These are phyloP conservation scores for Globisporangium alternatum DNA, from an alignment of 352 stramenopile species.

Conservation along the genomic window DNA sequence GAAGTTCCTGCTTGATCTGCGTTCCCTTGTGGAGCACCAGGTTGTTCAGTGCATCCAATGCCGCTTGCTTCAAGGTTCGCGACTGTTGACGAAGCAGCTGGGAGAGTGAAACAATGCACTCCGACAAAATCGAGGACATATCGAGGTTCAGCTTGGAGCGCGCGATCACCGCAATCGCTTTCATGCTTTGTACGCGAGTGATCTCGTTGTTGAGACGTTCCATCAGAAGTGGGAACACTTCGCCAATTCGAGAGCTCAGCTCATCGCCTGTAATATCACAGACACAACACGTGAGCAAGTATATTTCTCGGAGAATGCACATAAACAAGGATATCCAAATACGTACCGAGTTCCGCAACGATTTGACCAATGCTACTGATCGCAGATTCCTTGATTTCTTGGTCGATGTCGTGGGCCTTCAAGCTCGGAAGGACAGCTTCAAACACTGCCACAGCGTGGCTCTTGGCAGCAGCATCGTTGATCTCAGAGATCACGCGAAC, in stretches of 20 bases:
- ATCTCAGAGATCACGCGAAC: constrained; percentile 73
- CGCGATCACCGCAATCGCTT: constrained; percentile 91
- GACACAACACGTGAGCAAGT: constrained; percentile 34
- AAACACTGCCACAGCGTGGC: constrained; percentile 85
- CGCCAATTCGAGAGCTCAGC: constrained; percentile 69
- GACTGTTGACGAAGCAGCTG: constrained; percentile 94
- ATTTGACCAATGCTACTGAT: constrained; percentile 91
- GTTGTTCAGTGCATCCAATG: constrained; percentile 90
- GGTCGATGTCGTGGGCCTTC: constrained; percentile 96
- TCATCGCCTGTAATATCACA: constrained; percentile 54
- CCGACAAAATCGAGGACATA: constrained; percentile 89
- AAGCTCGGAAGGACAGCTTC: constrained; percentile 93
- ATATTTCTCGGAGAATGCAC: constrained; percentile 14
- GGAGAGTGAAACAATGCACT: constrained; percentile 85
- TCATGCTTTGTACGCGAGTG: constrained; percentile 96
- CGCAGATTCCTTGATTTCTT: constrained; percentile 98
- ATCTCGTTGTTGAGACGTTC: constrained; percentile 98
- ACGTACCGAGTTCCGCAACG: constrained; percentile 67
- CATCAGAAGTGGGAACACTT: constrained; percentile 92
- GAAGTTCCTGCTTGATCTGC: constrained; percentile 71
- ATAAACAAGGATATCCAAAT: background rate
- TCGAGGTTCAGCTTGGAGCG: constrained; percentile 85
- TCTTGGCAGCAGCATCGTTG: constrained; percentile 33
- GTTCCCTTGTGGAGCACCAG: constrained; percentile 81
- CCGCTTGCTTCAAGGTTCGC: constrained; percentile 93